These are phyloP conservation scores for Fusarium paranaense DNA, from an alignment of 2,329 filamentous ascomycete genomes.

Conservation along the genomic window DNA sequence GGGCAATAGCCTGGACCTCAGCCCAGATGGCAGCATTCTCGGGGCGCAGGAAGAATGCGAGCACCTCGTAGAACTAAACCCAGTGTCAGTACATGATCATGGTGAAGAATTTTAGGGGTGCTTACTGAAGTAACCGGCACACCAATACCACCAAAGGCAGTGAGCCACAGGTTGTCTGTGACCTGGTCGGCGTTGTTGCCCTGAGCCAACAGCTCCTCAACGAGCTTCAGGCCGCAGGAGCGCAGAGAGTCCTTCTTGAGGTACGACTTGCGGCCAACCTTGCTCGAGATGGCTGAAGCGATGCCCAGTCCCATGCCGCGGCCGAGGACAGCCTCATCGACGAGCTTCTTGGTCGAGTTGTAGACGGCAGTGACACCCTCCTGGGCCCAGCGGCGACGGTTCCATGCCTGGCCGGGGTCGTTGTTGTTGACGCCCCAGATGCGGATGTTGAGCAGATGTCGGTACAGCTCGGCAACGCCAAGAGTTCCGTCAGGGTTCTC, in stretches of 20 bases:
- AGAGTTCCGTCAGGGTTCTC: slow-evolving; percentile 64
- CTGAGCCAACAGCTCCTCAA: slow-evolving; percentile 51
- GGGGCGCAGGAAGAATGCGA: slow-evolving; percentile 55
- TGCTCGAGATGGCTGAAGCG: slow-evolving; percentile 42
- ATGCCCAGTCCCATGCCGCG: slow-evolving; percentile 49
- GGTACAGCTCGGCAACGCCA: slow-evolving; percentile 56
- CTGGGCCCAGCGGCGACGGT: slow-evolving; percentile 56
- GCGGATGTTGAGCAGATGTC: slow-evolving; percentile 56
- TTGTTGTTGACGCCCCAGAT: slow-evolving; percentile 61
- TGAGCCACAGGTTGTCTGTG: slow-evolving; percentile 53
- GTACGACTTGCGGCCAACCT: slow-evolving; percentile 44
- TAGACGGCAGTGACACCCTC: slow-evolving; percentile 53
- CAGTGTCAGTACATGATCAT: background rate
- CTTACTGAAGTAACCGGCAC: slow-evolving; percentile 53
- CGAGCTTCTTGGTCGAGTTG: slow-evolving; percentile 53
- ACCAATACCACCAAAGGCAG: slow-evolving; percentile 55
- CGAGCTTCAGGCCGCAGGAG: slow-evolving; percentile 53
- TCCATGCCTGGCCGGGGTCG: slow-evolving; percentile 60
- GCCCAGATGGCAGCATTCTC: slow-evolving; percentile 56
- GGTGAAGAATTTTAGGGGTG: background rate
- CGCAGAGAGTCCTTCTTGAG: slow-evolving; percentile 53
- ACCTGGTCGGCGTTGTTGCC: slow-evolving; percentile 49
- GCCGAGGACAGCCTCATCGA: slow-evolving; percentile 51
- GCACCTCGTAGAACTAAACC: slow-evolving; percentile 58
- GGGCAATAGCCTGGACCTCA: slow-evolving; percentile 55